These are phyloP conservation scores for Candida odintsovae DNA, from an alignment of 805 yeast species.

Conservation along the genomic window DNA sequence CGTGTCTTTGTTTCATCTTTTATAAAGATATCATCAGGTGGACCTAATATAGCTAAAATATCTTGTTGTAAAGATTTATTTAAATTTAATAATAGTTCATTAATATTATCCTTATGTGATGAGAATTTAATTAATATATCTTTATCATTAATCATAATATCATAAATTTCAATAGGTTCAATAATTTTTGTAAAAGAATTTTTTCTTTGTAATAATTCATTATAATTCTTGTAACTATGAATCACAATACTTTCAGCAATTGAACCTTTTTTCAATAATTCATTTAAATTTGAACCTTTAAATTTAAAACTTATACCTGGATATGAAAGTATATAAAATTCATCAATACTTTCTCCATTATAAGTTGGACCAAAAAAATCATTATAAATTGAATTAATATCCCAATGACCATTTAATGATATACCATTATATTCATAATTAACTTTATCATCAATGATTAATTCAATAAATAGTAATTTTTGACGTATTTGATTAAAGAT, in stretches of 20 bases:
- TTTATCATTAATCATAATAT: not conserved
- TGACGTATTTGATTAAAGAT: not conserved
- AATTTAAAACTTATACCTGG: conserved; percentile 54
- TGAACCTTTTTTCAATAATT: conserved; percentile 7
- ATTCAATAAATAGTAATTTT: not conserved
- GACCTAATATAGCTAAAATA: conserved; percentile 41
- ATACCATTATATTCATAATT: not conserved
- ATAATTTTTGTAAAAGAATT: not conserved
- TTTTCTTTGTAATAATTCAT: conserved; percentile 22
- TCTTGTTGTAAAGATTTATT: conserved; percentile 46
- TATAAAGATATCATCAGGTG: conserved; percentile 48
- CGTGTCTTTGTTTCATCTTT: conserved; percentile 37
- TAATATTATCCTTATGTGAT: conserved; percentile 19
- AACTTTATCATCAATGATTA: not conserved
- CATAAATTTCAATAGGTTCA: conserved; percentile 9
- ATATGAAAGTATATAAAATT: conserved; percentile 36
- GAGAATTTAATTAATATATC: conserved; percentile 16
- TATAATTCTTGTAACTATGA: conserved; percentile 11
- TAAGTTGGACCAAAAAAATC: conserved; percentile 58
- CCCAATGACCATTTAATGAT: conserved; percentile 8
- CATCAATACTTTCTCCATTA: conserved; percentile 38
- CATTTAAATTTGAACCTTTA: conserved; percentile 9
- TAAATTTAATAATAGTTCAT: conserved; percentile 23
- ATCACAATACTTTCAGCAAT: conserved; percentile 9
- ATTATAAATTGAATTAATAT: conserved; percentile 44